These are phyloP conservation scores for Martiniozyma asiatica DNA, from an alignment of 1,139 yeast species.

Conservation along the genomic window DNA sequence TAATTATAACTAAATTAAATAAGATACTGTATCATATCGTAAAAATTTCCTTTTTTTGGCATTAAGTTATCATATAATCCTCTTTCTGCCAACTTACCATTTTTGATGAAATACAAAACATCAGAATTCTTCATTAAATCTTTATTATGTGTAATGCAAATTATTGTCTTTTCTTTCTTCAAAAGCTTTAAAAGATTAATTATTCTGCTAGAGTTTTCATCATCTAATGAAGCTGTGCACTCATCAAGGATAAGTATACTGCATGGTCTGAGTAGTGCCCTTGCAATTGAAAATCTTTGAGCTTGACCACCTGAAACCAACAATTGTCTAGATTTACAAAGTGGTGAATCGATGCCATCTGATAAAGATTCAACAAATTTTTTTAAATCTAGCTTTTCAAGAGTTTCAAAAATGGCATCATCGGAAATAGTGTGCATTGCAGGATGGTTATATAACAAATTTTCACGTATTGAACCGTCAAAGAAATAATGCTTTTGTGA, in stretches of 20 bases:
- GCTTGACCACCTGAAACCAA: slow-evolving; percentile 72
- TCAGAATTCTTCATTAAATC: slow-evolving; percentile 43
- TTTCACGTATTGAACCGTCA: slow-evolving; percentile 56
- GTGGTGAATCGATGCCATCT: slow-evolving; percentile 40
- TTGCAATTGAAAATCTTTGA: slow-evolving; percentile 63
- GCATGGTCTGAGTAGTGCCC: slow-evolving; percentile 59
- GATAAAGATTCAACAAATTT: slow-evolving; percentile 43
- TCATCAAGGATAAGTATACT: slow-evolving; percentile 61
- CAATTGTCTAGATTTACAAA: slow-evolving; percentile 37
- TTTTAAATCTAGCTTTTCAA: slow-evolving; percentile 28
- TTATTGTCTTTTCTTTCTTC: slow-evolving; percentile 26
- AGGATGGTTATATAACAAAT: slow-evolving; percentile 50
- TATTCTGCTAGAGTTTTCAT: slow-evolving; percentile 35
- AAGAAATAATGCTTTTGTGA: slow-evolving; percentile 59
- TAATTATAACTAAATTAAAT: no score
- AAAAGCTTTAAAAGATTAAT: slow-evolving; percentile 29
- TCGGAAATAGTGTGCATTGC: slow-evolving; percentile 18
- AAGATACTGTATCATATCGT: slow-evolving; percentile 19
- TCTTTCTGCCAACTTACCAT: slow-evolving; percentile 32
- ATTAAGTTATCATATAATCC: slow-evolving; percentile 30
- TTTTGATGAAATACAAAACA: slow-evolving; percentile 28
- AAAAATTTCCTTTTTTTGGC: slow-evolving; percentile 16
- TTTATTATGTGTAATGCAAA: slow-evolving; percentile 47
- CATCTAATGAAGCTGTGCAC: slow-evolving; percentile 69
- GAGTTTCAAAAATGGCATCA: slow-evolving; percentile 23